Evolutionary conservation across 2,329 filamentous ascomycete genomes (phyloP).

Genomic region (Leptographium galeiforme): DNA sequence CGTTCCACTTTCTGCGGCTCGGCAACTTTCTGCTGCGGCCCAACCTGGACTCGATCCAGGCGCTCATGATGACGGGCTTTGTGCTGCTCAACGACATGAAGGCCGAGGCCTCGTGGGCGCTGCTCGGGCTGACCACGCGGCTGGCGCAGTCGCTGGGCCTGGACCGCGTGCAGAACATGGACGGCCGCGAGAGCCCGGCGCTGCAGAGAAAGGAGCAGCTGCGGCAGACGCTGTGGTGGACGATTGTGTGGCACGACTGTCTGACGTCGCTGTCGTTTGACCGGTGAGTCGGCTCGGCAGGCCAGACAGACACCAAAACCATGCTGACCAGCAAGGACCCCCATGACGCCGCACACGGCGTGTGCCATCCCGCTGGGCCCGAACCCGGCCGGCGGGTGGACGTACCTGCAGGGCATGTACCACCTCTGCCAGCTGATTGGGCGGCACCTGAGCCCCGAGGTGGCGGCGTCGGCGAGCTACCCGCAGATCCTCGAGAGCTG

Average conservation of each 20-base stretch:
- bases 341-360: constrained; percentile 47
- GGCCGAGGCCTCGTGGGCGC: constrained; percentile 52
- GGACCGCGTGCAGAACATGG: constrained; percentile 33
- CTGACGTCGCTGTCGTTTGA: constrained; percentile 54
- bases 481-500: constrained; percentile 45
- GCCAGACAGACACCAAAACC: no score
- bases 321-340: constrained; percentile 26
- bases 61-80: constrained; percentile 47
- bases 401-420: constrained; percentile 53
- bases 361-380: constrained; percentile 37
- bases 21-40: constrained; percentile 52
- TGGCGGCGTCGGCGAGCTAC: constrained; percentile 34
- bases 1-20: constrained; percentile 50
- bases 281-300: constrained; percentile 23
- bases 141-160: constrained; percentile 53
- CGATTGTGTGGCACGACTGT: constrained; percentile 53
- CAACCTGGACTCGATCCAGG: constrained; percentile 53
- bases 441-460: constrained; percentile 41
- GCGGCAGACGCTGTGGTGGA: constrained; percentile 48
- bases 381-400: constrained; percentile 32
- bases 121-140: constrained; percentile 49
- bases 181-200: constrained; percentile 33
- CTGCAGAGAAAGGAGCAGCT: constrained; percentile 38
- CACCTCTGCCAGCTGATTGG: constrained; percentile 49
- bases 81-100: constrained; percentile 58